phyloP scores from a whole-genome alignment of 1,284 basidiomycete genomes.

The Moesziomyces parantarcticus region DNA sequence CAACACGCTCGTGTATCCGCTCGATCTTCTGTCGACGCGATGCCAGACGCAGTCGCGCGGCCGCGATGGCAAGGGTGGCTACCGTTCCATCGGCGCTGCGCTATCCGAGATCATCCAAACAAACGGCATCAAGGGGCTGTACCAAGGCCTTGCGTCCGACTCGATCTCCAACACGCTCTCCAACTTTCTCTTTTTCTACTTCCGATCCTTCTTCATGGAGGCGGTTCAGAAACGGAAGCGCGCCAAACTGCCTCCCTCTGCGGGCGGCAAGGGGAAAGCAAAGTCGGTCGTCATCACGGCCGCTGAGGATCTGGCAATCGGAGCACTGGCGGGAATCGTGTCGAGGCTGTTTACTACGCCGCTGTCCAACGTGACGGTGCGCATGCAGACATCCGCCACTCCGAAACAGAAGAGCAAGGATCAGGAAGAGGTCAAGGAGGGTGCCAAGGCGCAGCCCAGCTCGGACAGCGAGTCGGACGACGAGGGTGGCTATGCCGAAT shows the following conservation, averaged over 20 bases:
- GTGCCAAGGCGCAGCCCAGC: slow-evolving; percentile 7
- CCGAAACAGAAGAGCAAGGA: slow-evolving; percentile 35
- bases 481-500: slow-evolving; percentile 60
- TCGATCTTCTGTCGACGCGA: slow-evolving; percentile 70
- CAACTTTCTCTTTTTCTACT: slow-evolving; percentile 65
- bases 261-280: slow-evolving; percentile 16
- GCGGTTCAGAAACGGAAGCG: slow-evolving; percentile 26
- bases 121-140: slow-evolving; percentile 59
- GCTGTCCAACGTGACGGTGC: slow-evolving; percentile 70
- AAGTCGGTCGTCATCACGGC: slow-evolving; percentile 58
- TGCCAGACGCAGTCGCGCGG: slow-evolving; percentile 65
- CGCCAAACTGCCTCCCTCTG: slow-evolving; percentile 15
- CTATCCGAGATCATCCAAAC: slow-evolving; percentile 48
- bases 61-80: slow-evolving; percentile 36
- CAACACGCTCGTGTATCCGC: slow-evolving; percentile 70
- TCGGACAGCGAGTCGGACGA: slow-evolving; percentile 61
- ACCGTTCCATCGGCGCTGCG: slow-evolving; percentile 39
- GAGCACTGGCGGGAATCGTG: slow-evolving; percentile 69
- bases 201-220: slow-evolving; percentile 54
- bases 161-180: slow-evolving; percentile 69
- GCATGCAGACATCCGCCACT: slow-evolving; percentile 68
- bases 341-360: slow-evolving; percentile 70
- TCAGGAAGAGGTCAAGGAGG: slow-evolving; percentile 5
- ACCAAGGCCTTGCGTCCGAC: slow-evolving; percentile 68
- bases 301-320: slow-evolving; percentile 69